Conservation (phyloP, 1,139 yeast species). For the Wickerhamiella infanticola region DNA sequence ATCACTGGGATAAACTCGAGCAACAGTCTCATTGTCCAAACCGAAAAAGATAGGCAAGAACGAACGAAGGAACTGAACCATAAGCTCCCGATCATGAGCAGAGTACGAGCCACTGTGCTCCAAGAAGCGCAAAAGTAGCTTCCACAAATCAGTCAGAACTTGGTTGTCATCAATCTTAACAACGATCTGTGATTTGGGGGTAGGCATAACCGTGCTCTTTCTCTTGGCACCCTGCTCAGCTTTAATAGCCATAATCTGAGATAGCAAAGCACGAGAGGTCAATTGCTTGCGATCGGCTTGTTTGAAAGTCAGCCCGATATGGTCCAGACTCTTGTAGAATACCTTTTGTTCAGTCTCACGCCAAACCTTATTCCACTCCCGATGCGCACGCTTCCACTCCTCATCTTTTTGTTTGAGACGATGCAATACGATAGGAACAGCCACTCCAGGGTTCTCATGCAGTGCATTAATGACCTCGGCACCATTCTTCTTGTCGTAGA, state of each 20-base stretch:
- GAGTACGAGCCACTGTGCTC: slow-evolving; percentile 50
- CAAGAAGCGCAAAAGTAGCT: slow-evolving; percentile 55
- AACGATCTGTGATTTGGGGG: slow-evolving; percentile 71
- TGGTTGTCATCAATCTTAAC: slow-evolving; percentile 51
- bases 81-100: slow-evolving; percentile 61
- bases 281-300: slow-evolving; percentile 88
- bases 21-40: slow-evolving; percentile 9
- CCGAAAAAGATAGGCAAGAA: slow-evolving; percentile 60
- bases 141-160: slow-evolving; percentile 58
- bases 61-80: slow-evolving; percentile 54
- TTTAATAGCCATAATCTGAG: slow-evolving; percentile 84
- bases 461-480: slow-evolving; percentile 91
- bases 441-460: slow-evolving; percentile 87
- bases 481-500: slow-evolving; percentile 89
- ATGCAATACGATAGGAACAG: slow-evolving; percentile 83
- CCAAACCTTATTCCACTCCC: slow-evolving; percentile 99
- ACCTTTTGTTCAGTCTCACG: slow-evolving; percentile 95
- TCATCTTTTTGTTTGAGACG: slow-evolving; percentile 95
- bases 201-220: slow-evolving; percentile 69
- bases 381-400: slow-evolving; percentile 96
- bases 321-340: slow-evolving; percentile 84
- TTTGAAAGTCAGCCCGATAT: slow-evolving; percentile 86
- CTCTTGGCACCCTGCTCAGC: slow-evolving; percentile 74
- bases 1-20: slow-evolving; percentile 5
- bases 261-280: slow-evolving; percentile 76